Evolutionary conservation across 208 protist genomes (phyloP).

Genomic region (Histomonas meleagridis): DNA sequence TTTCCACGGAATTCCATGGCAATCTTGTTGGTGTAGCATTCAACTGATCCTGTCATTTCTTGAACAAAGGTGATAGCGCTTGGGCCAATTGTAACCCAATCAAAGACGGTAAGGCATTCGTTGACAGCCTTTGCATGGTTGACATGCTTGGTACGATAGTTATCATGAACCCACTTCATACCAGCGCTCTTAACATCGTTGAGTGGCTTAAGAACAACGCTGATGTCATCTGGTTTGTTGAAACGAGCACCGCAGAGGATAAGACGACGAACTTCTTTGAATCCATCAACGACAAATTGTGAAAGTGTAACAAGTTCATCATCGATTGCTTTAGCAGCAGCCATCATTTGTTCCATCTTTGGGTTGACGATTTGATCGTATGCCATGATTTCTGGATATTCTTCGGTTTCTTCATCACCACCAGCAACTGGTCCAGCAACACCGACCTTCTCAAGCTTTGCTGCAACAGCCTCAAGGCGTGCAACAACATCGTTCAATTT

Average conservation of each 20-base stretch:
- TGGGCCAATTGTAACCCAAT: not conserved
- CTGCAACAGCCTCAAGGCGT: not conserved
- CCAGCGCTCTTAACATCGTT: not conserved
- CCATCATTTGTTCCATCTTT: not conserved
- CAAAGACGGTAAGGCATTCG: not conserved
- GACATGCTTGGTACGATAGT: not conserved
- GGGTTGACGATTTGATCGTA: constrained; percentile 12
- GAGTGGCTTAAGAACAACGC: not conserved
- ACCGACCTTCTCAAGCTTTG: constrained; percentile 9
- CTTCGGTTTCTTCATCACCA: constrained; percentile 22
- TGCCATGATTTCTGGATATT: not conserved
- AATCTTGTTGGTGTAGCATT: constrained; percentile 24
- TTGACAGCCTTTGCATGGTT: constrained; percentile 13
- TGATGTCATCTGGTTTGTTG: not conserved
- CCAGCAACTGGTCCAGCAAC: constrained; percentile 1
- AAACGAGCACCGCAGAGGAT: not conserved
- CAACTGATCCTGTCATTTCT: constrained; percentile 23
- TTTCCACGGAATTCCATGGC: constrained; percentile 9
- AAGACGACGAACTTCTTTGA: not conserved
- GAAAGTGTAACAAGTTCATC: not conserved
- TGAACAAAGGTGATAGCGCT: not conserved
- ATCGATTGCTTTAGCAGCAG: constrained; percentile 19
- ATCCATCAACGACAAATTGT: not conserved
- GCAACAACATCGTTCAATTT: not conserved
- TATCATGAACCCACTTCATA: not conserved